Base-by-base conservation (phyloP, 2,329 filamentous ascomycete species). In the Xylaria arbuscula region DNA sequence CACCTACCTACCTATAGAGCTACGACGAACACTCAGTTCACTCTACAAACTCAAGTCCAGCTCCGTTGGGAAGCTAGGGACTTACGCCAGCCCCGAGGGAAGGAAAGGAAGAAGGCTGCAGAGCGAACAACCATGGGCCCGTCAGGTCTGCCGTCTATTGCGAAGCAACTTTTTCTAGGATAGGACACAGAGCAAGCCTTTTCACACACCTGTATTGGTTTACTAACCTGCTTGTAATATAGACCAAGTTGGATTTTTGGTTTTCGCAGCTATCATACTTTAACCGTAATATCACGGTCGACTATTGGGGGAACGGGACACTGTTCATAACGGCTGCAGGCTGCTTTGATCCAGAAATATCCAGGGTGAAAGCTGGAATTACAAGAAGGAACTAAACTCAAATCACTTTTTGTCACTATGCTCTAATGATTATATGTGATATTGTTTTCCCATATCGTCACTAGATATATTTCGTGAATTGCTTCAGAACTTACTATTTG, bases 401-500 rank as follows among this genome's bases (percentile, higher is more conserved):
- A 28, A 38, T 62, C 22, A 8, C 22, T 3, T 28, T 28, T 28
- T 32, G 2, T 15, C 38, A 42, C 13, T 2, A 2, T 19, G 17
- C 15, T 22, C 22, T 9, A 32, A 15, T 10, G 13, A 38, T 8
- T n/a, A 32, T 17, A 28, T 28, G 28, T 28, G 5, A 28, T 28
- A 34, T n/a, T n/a, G 54, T 55, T 19, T 32, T 34, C 51, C 7
- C 47, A 48, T 47, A 2, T 55, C 40, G 13, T 24, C 9, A 45
- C 28, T 59, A n/a, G 32, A 34, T 2, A 58, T 32, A 58, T 38
- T 45, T 64, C 10, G 22, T 58, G 42, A 65, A 58, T 62, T 57
- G 54, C 57, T 60, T 59, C 24, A 54, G 24, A 57, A 54, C 15
- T 15, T 24, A 28, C 36, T 62, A 45, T 61, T 68, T 45, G 53